phyloP scores from a whole-genome alignment of 257 asterid species.

The Plectranthus barbatus region DNA sequence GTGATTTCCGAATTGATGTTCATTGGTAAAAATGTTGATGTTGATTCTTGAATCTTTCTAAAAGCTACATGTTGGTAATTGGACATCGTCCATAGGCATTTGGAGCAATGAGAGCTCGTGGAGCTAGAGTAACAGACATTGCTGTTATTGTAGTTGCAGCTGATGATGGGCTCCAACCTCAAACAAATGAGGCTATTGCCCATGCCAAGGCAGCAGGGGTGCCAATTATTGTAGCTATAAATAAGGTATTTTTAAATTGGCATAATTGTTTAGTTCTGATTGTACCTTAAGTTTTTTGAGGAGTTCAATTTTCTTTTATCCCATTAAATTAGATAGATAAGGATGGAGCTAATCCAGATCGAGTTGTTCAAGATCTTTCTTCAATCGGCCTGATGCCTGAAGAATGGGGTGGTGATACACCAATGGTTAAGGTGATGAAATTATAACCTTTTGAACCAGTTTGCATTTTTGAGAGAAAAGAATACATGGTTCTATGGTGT shows the following conservation, averaged over 20 bases:
- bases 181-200: slow-evolving; percentile 92
- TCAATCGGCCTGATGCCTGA: slow-evolving; percentile 82
- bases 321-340: slow-evolving; percentile 54
- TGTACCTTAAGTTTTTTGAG: not conserved
- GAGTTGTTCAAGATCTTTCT: slow-evolving; percentile 84
- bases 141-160: slow-evolving; percentile 96
- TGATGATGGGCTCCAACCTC: slow-evolving; percentile 94
- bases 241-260: slow-evolving; percentile 46
- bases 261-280: not conserved
- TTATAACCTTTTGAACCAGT: slow-evolving; percentile 10
- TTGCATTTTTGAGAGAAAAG: not conserved
- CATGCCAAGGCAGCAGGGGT: slow-evolving; percentile 96
- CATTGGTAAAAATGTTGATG: not conserved
- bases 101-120: slow-evolving; percentile 99
- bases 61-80: slow-evolving; percentile 10
- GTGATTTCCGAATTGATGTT: not conserved
- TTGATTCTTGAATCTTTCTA: slow-evolving; percentile 7
- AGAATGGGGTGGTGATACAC: slow-evolving; percentile 90
- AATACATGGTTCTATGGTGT: not conserved
- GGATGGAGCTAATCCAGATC: slow-evolving; percentile 83
- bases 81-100: slow-evolving; percentile 52
- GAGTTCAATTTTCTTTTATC: slow-evolving; percentile 9
- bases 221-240: slow-evolving; percentile 81
- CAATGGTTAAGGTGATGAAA: slow-evolving; percentile 74
- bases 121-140: slow-evolving; percentile 96